These are phyloP conservation scores for Aspergillus alliaceus DNA, from an alignment of 2,329 filamentous ascomycete genomes.

Conservation along the genomic window DNA sequence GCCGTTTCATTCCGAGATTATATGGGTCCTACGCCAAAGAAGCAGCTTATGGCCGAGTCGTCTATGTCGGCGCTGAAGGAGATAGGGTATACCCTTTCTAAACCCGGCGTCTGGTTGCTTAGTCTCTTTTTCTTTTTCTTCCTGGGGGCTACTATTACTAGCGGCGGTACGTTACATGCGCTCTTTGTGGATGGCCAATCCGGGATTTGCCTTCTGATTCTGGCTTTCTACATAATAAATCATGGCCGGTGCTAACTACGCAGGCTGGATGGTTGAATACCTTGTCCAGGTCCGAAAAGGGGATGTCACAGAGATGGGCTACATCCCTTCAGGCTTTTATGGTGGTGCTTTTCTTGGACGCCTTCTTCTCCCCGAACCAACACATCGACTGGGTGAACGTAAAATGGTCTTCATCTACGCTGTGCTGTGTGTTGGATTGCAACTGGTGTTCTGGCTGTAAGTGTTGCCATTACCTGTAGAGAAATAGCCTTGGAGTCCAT, in stretches of 20 bases:
- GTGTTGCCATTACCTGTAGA: no score
- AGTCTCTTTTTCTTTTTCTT: conserved; percentile 66
- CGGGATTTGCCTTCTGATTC: no score
- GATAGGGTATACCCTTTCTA: conserved; percentile 24
- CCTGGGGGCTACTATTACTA: conserved; percentile 57
- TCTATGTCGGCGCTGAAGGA: conserved; percentile 20
- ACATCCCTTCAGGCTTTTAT: conserved; percentile 61
- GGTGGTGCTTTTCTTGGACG: conserved; percentile 60
- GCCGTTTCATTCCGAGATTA: conserved; percentile 54
- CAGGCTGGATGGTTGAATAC: conserved; percentile 66
- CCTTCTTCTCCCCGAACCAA: conserved; percentile 59
- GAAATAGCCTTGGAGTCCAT: no score
- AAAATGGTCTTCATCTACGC: conserved; percentile 59
- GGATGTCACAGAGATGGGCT: conserved; percentile 58
- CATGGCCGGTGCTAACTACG: no score
- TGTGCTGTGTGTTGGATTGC: conserved; percentile 52
- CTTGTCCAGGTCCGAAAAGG: conserved; percentile 61
- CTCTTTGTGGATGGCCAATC: no score
- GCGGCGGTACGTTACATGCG: conserved; percentile 42
- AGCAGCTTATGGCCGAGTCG: no score
- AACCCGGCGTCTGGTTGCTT: conserved; percentile 53
- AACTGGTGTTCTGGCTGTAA: conserved; percentile 60
- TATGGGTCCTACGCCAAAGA: no score
- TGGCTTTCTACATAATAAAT: no score
- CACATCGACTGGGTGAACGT: conserved; percentile 58